phyloP scores from a whole-genome alignment of 2,329 filamentous ascomycete species.

The Chaetomium sp. region DNA sequence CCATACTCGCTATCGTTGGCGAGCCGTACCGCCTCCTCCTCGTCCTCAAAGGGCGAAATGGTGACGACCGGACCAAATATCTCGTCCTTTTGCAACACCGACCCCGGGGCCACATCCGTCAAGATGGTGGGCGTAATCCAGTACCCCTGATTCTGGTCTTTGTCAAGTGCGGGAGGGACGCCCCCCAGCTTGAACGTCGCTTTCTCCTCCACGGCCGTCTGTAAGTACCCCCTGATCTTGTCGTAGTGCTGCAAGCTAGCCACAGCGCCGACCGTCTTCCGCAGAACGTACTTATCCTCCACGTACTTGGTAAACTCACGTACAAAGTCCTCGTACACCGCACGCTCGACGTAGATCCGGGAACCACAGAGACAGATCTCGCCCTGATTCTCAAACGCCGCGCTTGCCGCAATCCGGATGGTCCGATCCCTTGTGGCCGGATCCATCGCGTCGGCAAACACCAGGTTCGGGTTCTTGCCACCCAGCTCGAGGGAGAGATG shows the following conservation, averaged over 20 bases:
- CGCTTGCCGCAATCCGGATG: slow-evolving; percentile 38
- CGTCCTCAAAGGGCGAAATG: slow-evolving; percentile 31
- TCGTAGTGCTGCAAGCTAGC: slow-evolving; percentile 26
- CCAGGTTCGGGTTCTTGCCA: slow-evolving; percentile 46
- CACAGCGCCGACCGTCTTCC: slow-evolving; percentile 26
- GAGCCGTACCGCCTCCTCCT: slow-evolving; percentile 24
- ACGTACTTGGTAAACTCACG: slow-evolving; percentile 21
- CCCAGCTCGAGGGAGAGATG: slow-evolving; percentile 33
- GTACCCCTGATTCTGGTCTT: slow-evolving; percentile 19
- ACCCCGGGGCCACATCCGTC: slow-evolving; percentile 21
- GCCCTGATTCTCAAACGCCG: slow-evolving; percentile 31
- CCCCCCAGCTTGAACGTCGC: slow-evolving; percentile 23
- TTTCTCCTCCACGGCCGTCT: slow-evolving; percentile 21
- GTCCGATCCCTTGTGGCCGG: slow-evolving; percentile 40
- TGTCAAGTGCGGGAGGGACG: slow-evolving; percentile 16
- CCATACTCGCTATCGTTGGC: slow-evolving; percentile 29
- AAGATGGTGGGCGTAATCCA: slow-evolving; percentile 27
- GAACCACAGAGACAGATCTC: slow-evolving; percentile 35
- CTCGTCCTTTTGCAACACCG: slow-evolving; percentile 33
- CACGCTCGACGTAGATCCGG: slow-evolving; percentile 45
- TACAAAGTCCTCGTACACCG: slow-evolving; percentile 37
- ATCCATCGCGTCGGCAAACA: slow-evolving; percentile 43
- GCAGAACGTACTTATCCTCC: slow-evolving; percentile 18
- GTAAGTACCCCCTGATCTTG: slow-evolving; percentile 25
- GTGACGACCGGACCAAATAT: slow-evolving; percentile 38